phyloP scores from a whole-genome alignment of 2,329 filamentous ascomycete species.

The Talaromyces pinophilus region DNA sequence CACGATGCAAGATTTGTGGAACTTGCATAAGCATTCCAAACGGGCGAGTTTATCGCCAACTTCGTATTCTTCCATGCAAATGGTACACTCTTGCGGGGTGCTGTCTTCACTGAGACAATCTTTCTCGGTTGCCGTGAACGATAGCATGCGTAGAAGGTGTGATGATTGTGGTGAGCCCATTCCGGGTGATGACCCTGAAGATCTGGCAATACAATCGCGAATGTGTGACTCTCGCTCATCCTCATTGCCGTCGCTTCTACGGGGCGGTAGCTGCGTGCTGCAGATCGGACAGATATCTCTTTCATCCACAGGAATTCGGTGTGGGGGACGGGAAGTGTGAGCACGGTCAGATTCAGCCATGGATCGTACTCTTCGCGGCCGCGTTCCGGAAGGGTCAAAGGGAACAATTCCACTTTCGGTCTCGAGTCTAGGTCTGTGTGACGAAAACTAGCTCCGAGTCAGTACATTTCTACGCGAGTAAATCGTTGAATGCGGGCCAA shows the following conservation, averaged over 20 bases:
- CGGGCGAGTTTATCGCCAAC: conserved; percentile 60
- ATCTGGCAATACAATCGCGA: conserved; percentile 46
- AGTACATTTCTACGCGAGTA: neutral
- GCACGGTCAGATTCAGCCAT: conserved; percentile 22
- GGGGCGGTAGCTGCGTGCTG: conserved; percentile 41
- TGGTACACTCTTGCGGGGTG: conserved; percentile 59
- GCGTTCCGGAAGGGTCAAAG: conserved; percentile 17
- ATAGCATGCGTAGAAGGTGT: conserved; percentile 41
- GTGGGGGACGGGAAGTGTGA: conserved; percentile 20
- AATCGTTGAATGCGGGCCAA: neutral
- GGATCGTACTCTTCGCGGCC: conserved; percentile 21
- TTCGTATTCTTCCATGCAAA: conserved; percentile 66
- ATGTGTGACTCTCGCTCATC: conserved; percentile 49
- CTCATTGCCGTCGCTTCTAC: conserved; percentile 41
- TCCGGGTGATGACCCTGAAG: conserved; percentile 29
- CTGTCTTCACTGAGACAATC: conserved; percentile 60
- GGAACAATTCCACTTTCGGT: conserved; percentile 1
- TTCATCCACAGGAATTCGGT: conserved; percentile 37
- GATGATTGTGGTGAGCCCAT: conserved; percentile 26
- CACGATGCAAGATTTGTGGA: conserved; percentile 62
- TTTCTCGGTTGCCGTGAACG: conserved; percentile 63
- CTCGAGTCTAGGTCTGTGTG: conserved; percentile 16
- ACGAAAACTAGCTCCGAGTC: conserved; percentile 16
- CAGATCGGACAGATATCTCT: conserved; percentile 52
- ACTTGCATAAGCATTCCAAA: conserved; percentile 65